Evolutionary conservation across 2,329 filamentous ascomycete genomes (phyloP).

Genomic region (Meredithiella fracta): DNA sequence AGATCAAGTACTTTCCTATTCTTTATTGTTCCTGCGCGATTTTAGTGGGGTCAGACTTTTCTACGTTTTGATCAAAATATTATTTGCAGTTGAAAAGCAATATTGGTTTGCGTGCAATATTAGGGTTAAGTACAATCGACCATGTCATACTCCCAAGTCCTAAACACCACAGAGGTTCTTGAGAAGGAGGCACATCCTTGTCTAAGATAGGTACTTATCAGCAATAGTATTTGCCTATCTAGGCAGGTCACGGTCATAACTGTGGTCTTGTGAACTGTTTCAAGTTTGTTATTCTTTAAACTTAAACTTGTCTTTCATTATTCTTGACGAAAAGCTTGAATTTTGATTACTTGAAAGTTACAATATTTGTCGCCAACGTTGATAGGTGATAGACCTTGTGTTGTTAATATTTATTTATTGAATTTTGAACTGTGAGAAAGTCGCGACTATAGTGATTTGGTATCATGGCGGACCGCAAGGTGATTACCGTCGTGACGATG

Average conservation of each 20-base stretch:
- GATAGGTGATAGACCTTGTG: background rate
- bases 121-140: background rate
- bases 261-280: background rate
- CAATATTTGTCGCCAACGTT: background rate
- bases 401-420: background rate
- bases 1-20: too few relatives aligned
- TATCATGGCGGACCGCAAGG: conserved; percentile 50
- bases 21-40: too few relatives aligned
- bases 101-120: background rate
- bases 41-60: too few relatives aligned
- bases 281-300: background rate
- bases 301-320: background rate
- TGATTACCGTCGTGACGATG: conserved; percentile 80
- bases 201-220: background rate
- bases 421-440: background rate
- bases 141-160: background rate
- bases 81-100: too few relatives aligned
- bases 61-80: too few relatives aligned
- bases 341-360: background rate
- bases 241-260: background rate
- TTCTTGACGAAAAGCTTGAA: background rate
- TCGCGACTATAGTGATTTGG: background rate
- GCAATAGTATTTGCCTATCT: conserved; percentile 6
- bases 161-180: background rate
- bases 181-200: background rate